A percentile compares a stretch with the other conserved stretches of the same genome.
Evolutionary conservation across 176 grass and related monocot genomes (phyloP).

Genomic region (Lolium perenne): DNA sequence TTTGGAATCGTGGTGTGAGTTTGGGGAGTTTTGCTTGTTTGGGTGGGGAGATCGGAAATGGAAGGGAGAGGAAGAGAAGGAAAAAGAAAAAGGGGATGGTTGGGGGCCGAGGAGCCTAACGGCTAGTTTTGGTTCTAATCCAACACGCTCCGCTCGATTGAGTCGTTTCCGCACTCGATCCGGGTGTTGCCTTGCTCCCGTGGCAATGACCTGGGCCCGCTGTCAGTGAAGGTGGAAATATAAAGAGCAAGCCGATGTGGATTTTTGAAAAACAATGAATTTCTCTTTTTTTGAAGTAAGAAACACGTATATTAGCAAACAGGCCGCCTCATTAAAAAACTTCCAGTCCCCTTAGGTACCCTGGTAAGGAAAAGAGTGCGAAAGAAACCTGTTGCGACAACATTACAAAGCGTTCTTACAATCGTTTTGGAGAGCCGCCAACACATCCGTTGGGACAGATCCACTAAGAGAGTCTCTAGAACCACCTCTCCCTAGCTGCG

Average conservation of each 20-base stretch:
- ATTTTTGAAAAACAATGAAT: not conserved
- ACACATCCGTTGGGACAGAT: too few relatives aligned
- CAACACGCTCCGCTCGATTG: slow-evolving; percentile 22
- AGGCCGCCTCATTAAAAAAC: too few relatives aligned
- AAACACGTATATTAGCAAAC: too few relatives aligned
- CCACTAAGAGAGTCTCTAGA: too few relatives aligned
- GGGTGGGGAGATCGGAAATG: not conserved
- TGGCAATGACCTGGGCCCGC: not conserved
- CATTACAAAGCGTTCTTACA: too few relatives aligned
- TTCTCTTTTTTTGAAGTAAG: too few relatives aligned
- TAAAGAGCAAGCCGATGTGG: not conserved
- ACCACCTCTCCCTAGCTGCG: too few relatives aligned
- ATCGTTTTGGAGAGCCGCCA: too few relatives aligned
- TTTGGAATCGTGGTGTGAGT: not conserved
- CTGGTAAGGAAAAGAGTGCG: too few relatives aligned
- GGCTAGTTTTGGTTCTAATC: slow-evolving; percentile 73
- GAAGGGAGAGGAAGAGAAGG: not conserved
- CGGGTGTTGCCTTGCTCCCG: accelerated
- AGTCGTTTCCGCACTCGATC: not conserved
- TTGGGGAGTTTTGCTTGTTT: not conserved
- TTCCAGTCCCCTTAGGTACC: too few relatives aligned
- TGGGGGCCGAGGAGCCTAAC: slow-evolving; percentile 50
- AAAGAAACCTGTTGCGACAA: too few relatives aligned
- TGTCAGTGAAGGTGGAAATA: not conserved
- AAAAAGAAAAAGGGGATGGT: slow-evolving; percentile 60